Percentiles rank a stretch among this genome's conserved stretches.
These are phyloP conservation scores for Fusarium domesticum DNA, from an alignment of 2,329 filamentous ascomycete genomes.

Conservation along the genomic window DNA sequence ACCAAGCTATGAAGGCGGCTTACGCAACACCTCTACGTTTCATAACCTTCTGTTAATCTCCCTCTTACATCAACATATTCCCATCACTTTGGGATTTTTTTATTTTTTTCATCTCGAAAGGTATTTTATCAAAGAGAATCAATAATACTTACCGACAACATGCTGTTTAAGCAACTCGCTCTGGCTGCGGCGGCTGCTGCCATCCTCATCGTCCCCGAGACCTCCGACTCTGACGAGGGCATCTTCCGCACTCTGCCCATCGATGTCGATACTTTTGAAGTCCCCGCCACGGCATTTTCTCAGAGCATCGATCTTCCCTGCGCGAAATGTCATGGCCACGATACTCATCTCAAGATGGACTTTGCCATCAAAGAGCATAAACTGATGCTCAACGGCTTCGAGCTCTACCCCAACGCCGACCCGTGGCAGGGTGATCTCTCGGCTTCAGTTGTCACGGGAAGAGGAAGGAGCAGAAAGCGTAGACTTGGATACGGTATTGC, in stretches of 20 bases:
- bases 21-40: background rate
- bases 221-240: conserved; percentile 42
- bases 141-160: too few relatives aligned
- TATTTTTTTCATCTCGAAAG: background rate
- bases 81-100: background rate
- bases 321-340: conserved; percentile 48
- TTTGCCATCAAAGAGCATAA: conserved; percentile 49
- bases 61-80: background rate
- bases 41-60: background rate
- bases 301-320: conserved; percentile 51
- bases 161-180: conserved; percentile 35
- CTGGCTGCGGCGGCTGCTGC: conserved; percentile 40
- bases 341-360: conserved; percentile 50
- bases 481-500: conserved; percentile 51
- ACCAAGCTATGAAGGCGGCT: background rate
- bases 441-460: conserved; percentile 45
- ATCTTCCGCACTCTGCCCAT: conserved; percentile 42
- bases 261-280: conserved; percentile 36
- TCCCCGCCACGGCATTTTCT: conserved; percentile 33
- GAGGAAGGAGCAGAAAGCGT: conserved; percentile 34
- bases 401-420: conserved; percentile 56
- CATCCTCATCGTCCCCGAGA: conserved; percentile 53
- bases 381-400: conserved; percentile 57
- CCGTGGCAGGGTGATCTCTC: conserved; percentile 43
- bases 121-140: too few relatives aligned